Base-by-base conservation (phyloP, 1,284 basidiomycete species). In the Moesziomyces globuligerus region DNA sequence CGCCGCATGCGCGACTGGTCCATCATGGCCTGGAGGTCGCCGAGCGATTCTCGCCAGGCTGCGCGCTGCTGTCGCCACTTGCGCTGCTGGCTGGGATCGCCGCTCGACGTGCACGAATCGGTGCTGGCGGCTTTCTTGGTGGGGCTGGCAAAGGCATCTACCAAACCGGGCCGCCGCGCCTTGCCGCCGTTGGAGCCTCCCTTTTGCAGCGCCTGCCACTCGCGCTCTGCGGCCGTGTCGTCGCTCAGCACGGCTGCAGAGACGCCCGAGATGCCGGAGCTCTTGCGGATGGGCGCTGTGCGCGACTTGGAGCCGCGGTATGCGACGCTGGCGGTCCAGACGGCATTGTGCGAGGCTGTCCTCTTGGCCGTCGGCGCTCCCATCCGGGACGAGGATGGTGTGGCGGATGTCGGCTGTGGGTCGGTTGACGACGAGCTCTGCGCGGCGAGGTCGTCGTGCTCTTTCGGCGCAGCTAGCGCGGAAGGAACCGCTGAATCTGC, bases 251-350 rank as follows among this genome's bases (percentile, higher is more conserved):
- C 48, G 34, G 52, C 41, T 3, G 45, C 43, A 15, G 58, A 52
- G 45, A 58, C 21, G 8, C 46, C 40, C 3, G 37, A 21, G 26
- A 23, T 46, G 36, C 8, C 34, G 23, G 26, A 56, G 15, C 47
- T 49, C 21, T 52, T 56, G 4, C 64, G 55, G 0, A 59, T 55
- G 17, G 69, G 69, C 1, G 59, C 62, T 1, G 69, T 72, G 34
- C 41, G 50, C 4, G 69, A 58, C n/a, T 56, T 62, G 24, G 54
- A 38, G 29, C 51, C 62, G 21, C 64, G 38, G 37, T 72, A 68
- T 3, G 65, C 70, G 7, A 72, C 55, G 41, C 70, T 72, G 9
- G 65, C 70, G 7, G 26, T 60, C 70, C 70, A 72, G 21, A 72
- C 65, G 18, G 49, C 29, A 26, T 68, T 72, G 7, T 47, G 40